Conservation (phyloP, 2,329 filamentous ascomycete species). For the Fusarium oligoseptatum region DNA sequence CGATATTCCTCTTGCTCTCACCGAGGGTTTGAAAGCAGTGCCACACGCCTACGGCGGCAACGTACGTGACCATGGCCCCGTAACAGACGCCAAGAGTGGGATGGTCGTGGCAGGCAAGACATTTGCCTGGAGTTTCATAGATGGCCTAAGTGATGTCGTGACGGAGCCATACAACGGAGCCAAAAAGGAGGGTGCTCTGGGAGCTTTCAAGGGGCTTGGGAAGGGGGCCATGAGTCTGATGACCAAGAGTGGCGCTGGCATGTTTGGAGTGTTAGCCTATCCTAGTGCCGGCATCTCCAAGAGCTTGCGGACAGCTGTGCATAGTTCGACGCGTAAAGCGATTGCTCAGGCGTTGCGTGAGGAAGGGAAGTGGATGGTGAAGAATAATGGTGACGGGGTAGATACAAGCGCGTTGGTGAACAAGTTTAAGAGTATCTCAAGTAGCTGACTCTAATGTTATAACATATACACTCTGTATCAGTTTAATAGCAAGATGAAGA, state of each 20-base stretch:
- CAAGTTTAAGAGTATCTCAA: neutral
- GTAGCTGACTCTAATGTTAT: neutral
- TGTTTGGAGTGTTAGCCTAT: constrained; percentile 21
- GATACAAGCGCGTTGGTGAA: neutral
- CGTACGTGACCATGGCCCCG: constrained; percentile 13
- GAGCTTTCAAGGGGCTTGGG: constrained; percentile 22
- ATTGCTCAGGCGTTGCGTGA: constrained; percentile 2
- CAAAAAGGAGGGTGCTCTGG: constrained; percentile 14
- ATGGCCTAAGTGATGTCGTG: constrained; percentile 17
- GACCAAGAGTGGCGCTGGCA: constrained; percentile 7
- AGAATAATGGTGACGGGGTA: neutral
- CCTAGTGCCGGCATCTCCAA: constrained; percentile 13
- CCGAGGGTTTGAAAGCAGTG: constrained; percentile 4
- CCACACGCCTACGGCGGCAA: constrained; percentile 1
- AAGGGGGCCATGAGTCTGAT: constrained; percentile 16
- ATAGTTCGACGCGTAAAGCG: constrained; percentile 1
- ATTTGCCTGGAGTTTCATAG: constrained; percentile 22
- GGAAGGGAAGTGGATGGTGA: constrained; percentile 12
- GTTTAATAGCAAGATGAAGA: neutral
- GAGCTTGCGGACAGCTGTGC: constrained; percentile 10
- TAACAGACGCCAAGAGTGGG: constrained; percentile 26
- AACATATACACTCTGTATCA: neutral
- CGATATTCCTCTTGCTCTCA: constrained; percentile 7
- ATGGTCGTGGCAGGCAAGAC: constrained; percentile 14
- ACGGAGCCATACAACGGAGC: constrained; percentile 14